These are phyloP conservation scores for Hemileia vastatrix DNA, from an alignment of 1,284 basidiomycete species.

Conservation along the genomic window DNA sequence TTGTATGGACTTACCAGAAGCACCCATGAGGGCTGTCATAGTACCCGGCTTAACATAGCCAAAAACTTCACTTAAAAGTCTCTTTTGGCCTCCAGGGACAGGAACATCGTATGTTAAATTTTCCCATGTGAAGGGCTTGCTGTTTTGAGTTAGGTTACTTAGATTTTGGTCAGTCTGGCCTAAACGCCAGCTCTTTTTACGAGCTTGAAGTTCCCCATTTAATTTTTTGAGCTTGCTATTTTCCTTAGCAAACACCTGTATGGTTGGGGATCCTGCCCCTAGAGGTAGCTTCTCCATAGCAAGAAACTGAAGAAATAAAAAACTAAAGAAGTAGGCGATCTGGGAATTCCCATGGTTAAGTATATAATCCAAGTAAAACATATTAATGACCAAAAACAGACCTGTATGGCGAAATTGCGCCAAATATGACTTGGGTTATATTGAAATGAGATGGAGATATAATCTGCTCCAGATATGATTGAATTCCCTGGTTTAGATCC, in stretches of 20 bases:
- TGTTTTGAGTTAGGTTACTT: conserved; percentile 44
- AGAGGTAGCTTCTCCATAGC: no score
- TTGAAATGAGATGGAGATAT: conserved; percentile 54
- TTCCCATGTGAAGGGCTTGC: conserved; percentile 49
- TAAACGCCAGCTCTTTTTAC: no score
- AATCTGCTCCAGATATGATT: conserved; percentile 46
- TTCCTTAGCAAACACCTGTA: conserved; percentile 49
- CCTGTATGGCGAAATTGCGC: conserved; percentile 16
- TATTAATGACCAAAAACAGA: not conserved
- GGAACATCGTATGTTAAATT: conserved; percentile 49
- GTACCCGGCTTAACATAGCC: conserved; percentile 71
- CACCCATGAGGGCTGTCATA: conserved; percentile 61
- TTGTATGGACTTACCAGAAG: conserved; percentile 53
- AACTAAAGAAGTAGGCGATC: not conserved
- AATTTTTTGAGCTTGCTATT: conserved; percentile 57
- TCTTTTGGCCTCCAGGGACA: conserved; percentile 49
- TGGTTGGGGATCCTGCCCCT: no score
- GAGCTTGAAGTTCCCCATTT: conserved; percentile 56
- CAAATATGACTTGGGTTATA: conserved; percentile 6
- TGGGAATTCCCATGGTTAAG: conserved; percentile 37
- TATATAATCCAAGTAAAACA: no score
- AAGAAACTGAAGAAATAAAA: conserved; percentile 48
- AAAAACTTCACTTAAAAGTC: conserved; percentile 50
- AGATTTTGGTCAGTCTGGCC: conserved; percentile 25
- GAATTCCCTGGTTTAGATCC: conserved; percentile 45